Evolutionary conservation across 2,329 filamentous ascomycete genomes (phyloP).

Genomic region (Dothidotthia symphoricarpi): DNA sequence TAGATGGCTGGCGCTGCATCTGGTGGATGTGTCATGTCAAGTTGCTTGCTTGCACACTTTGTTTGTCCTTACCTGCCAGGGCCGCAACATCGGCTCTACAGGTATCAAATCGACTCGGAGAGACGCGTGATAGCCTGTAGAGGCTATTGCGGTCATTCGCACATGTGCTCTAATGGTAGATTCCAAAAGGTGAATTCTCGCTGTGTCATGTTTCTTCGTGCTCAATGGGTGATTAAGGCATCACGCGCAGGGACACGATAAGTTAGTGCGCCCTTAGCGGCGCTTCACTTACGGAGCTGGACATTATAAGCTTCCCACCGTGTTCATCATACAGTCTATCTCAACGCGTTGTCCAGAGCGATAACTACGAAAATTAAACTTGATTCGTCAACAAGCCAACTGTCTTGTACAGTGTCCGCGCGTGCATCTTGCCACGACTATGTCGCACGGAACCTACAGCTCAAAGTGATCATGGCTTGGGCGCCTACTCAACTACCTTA

Average conservation of each 20-base stretch:
- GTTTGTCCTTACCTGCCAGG: conserved; percentile 10
- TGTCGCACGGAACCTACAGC: conserved; percentile 1
- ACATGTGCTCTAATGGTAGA: conserved; percentile 10
- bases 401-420: too few species aligned
- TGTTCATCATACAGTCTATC: too few species aligned
- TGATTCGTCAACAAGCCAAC: too few species aligned
- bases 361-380: too few species aligned
- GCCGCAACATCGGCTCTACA: conserved; percentile 17
- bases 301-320: too few species aligned
- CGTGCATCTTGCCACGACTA: too few species aligned
- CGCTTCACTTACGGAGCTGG: too few species aligned
- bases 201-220: not conserved
- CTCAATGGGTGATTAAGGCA: too few species aligned
- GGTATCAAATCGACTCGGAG: conserved; percentile 15
- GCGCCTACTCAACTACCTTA: conserved; percentile 4
- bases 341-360: too few species aligned
- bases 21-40: conserved; percentile 9
- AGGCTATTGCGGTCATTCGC: conserved; percentile 13
- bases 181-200: conserved; percentile 12
- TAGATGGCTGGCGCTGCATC: conserved; percentile 15
- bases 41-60: conserved; percentile 14
- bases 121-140: conserved; percentile 17
- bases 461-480: conserved; percentile 1
- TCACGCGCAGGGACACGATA: too few species aligned
- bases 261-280: too few species aligned